Conservation (phyloP, 495 filamentous ascomycete genomes). For the Stereocaulon alpinum region DNA sequence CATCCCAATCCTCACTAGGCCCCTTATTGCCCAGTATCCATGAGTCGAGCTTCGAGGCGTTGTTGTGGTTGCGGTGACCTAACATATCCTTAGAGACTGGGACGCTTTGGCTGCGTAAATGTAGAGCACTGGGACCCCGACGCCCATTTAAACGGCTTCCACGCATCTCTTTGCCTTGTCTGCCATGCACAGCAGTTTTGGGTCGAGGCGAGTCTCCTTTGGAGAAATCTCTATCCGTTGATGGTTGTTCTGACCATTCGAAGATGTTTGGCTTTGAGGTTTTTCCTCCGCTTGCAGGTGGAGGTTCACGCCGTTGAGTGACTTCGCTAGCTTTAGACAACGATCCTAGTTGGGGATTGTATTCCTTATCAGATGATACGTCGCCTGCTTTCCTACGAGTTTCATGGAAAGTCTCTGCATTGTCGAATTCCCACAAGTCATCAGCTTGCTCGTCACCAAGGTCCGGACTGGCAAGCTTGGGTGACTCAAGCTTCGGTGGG, state of each 20-base stretch:
- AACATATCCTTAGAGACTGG: conserved; percentile 62
- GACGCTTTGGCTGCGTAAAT: conserved; percentile 93
- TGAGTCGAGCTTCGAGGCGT: conserved; percentile 72
- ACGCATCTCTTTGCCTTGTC: conserved; percentile 61
- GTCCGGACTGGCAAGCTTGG: neutral
- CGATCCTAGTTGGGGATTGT: neutral
- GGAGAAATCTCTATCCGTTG: conserved; percentile 36
- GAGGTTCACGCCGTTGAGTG: conserved; percentile 8
- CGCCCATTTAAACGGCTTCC: conserved; percentile 66
- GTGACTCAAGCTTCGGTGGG: neutral
- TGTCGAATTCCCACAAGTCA: conserved; percentile 26
- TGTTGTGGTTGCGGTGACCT: conserved; percentile 44
- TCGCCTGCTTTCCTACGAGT: neutral
- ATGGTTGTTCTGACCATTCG: conserved; percentile 73
- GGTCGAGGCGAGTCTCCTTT: conserved; percentile 55
- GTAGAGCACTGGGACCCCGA: conserved; percentile 63
- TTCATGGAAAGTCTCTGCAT: neutral
- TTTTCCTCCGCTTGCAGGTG: conserved; percentile 4
- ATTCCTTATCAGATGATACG: neutral
- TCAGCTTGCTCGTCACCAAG: conserved; percentile 21
- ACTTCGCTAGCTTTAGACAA: neutral
- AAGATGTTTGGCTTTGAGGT: conserved; percentile 47
- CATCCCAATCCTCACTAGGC: conserved; percentile 74
- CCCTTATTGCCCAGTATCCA: conserved; percentile 81
- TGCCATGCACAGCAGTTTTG: conserved; percentile 83